Percentiles rank a stretch among this genome's conserved stretches.
These are phyloP conservation scores for Cordyceps cicadae DNA, from an alignment of 2,329 filamentous ascomycete species.

Conservation along the genomic window DNA sequence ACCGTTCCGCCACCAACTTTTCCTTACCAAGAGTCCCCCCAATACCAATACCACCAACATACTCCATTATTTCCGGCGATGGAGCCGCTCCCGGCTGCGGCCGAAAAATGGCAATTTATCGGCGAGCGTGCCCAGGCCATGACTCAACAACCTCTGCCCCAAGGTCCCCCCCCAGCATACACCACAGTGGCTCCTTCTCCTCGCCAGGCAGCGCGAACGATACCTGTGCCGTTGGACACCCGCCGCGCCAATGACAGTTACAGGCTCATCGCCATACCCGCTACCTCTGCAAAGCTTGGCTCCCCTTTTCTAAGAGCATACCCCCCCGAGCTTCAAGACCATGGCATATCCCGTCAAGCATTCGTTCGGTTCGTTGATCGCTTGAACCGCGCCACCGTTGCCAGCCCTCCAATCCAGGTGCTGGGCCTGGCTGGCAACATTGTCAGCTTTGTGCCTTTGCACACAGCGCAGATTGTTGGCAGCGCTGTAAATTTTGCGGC, in stretches of 20 bases:
- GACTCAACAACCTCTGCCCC: too few relatives aligned
- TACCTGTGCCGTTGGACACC: too few relatives aligned
- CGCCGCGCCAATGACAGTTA: background rate
- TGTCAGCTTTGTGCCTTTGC: slow-evolving; percentile 15
- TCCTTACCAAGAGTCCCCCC: too few relatives aligned
- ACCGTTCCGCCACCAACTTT: too few relatives aligned
- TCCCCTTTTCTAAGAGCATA: slow-evolving; percentile 17
- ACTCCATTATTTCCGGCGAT: too few relatives aligned
- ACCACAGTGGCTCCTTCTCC: too few relatives aligned
- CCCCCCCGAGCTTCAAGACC: slow-evolving; percentile 11
- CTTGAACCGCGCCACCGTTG: slow-evolving; percentile 15
- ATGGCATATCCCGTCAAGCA: slow-evolving; percentile 11
- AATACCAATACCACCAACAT: too few relatives aligned
- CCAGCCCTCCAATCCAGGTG: slow-evolving; percentile 15
- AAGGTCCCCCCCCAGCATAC: too few relatives aligned
- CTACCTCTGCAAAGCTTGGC: slow-evolving; percentile 13
- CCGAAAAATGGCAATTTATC: too few relatives aligned
- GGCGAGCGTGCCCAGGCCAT: too few relatives aligned
- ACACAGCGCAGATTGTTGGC: slow-evolving; percentile 16
- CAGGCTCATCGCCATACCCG: slow-evolving; percentile 16
- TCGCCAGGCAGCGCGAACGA: too few relatives aligned
- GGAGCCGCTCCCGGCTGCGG: too few relatives aligned
- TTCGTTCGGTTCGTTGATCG: slow-evolving; percentile 17
- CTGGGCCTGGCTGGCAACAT: slow-evolving; percentile 15
- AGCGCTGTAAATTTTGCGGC: slow-evolving; percentile 9